Evolutionary conservation across 768 basidiomycete genomes (phyloP), one percentile per base, ranked within the genome.

Genomic region (Trametes cubensis): DNA sequence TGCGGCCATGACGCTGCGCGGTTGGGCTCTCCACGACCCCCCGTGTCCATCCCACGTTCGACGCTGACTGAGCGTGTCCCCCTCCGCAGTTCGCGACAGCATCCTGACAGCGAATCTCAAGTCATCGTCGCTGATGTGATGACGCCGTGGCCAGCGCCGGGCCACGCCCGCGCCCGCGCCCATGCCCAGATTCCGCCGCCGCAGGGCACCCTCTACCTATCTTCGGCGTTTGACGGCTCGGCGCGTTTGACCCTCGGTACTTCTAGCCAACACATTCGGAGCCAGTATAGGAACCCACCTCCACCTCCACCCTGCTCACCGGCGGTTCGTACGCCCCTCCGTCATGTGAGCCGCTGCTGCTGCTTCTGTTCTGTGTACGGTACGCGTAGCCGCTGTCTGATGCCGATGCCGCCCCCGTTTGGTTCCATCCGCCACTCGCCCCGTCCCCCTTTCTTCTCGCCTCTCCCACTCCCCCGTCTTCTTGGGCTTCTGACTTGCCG

Each of bases 81-180:
- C 30, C 28, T 15, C 42, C 18, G 13, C 50, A 73, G 72, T 73
- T 26, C 68, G 69, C 41, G 73, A 74, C 61, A 68, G 71, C 55
- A 72, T 74, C 55, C 52, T 74, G 46, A 71, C 71, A 39, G 65
- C 62, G 20, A 74, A 74, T 66, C 52, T 74, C n/a, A 68, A 55
- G 62, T 66, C 62, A 25, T 70, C 70, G 30, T 68, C 68, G 41
- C 61, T 72, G 55, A 73, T 73, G 67, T 73, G 58, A 69, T 40
- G 26, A 34, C 34, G 10, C 6, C 34, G 34, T 34, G 34, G 6
- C 41, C 45, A 18, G 21, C n/a, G 7, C 38, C 18, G 39, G 47
- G 38, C 3, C 20, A 21, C 34, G 7, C 46, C 20, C 46, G 25
- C n/a, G 10, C 15, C 23, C 47, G 8, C 28, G 10, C 57, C 11